Percentiles rank a stretch among this genome's conserved stretches.
phyloP scores from a whole-genome alignment of 2,329 filamentous ascomycete genomes.

The Neoarthrinium moseri region DNA sequence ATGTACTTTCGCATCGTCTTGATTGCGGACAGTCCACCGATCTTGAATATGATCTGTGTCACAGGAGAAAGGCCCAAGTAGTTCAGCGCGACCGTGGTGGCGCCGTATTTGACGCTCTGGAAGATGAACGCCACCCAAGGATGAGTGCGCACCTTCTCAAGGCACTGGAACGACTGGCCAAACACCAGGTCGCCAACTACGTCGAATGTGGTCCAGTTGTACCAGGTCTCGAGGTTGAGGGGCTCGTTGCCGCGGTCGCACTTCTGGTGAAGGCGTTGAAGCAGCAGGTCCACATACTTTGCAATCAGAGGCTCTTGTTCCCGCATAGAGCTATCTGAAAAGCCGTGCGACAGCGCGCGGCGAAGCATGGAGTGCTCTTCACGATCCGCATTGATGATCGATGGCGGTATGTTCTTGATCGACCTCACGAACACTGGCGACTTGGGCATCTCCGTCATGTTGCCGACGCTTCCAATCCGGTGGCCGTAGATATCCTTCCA shows the following conservation, averaged over 20 bases:
- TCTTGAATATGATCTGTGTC: constrained; percentile 18
- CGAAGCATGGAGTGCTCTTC: constrained; percentile 26
- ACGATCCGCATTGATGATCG: constrained; percentile 27
- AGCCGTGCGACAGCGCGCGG: constrained; percentile 28
- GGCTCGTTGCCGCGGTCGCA: constrained; percentile 18
- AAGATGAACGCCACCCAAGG: constrained; percentile 33
- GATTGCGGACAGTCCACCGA: constrained; percentile 12
- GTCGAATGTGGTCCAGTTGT: constrained; percentile 31
- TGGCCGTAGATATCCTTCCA: constrained; percentile 34
- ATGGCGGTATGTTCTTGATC: constrained; percentile 18
- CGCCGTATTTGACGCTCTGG: constrained; percentile 23
- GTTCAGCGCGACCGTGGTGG: constrained; percentile 16
- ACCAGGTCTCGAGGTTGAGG: constrained; percentile 35
- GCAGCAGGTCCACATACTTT: constrained; percentile 38
- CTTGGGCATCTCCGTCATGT: constrained; percentile 22
- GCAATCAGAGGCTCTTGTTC: constrained; percentile 30
- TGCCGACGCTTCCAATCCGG: constrained; percentile 19
- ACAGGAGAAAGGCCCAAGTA: constrained; percentile 19
- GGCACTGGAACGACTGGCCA: constrained; percentile 39
- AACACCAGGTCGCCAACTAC: constrained; percentile 32
- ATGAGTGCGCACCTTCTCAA: constrained; percentile 25
- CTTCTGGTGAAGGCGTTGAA: constrained; percentile 34
- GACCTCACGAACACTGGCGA: constrained; percentile 12
- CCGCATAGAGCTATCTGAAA: constrained; percentile 26
- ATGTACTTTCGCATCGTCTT: constrained; percentile 15